Evolutionary conservation across 805 yeast genomes (phyloP).

Genomic region (Candida methanosorbosa): DNA sequence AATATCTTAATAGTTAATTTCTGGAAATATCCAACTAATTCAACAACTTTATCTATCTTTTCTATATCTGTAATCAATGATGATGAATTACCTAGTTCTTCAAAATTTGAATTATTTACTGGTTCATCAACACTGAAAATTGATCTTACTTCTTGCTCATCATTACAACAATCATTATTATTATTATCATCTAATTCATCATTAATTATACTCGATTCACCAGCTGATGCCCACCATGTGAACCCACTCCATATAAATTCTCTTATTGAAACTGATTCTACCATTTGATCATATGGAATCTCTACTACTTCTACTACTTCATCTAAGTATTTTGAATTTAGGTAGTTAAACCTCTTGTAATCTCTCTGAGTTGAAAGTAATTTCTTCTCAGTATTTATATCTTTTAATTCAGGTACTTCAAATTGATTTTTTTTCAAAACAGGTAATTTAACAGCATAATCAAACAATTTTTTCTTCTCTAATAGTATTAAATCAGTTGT

Average conservation of each 20-base stretch:
- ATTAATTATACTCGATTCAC: constrained; percentile 16
- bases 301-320: constrained; percentile 29
- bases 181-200: neutral
- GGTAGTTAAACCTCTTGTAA: constrained; percentile 23
- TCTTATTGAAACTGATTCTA: constrained; percentile 45
- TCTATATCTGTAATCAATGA: constrained; percentile 3
- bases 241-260: constrained; percentile 62
- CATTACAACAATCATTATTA: neutral
- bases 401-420: neutral
- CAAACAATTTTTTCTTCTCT: constrained; percentile 44
- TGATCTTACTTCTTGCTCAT: neutral
- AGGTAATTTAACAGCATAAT: constrained; percentile 27
- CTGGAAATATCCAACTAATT: constrained; percentile 44
- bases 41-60: constrained; percentile 16
- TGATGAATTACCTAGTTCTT: too few relatives aligned
- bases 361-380: constrained; percentile 28
- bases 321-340: constrained; percentile 18
- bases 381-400: neutral
- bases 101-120: neutral
- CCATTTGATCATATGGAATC: constrained; percentile 7
- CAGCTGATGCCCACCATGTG: constrained; percentile 86
- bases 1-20: constrained; percentile 36
- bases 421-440: neutral
- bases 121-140: neutral
- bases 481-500: constrained; percentile 62